Base-by-base conservation (phyloP, 164 flowering plant species). In the Euptelea pleiosperma region DNA sequence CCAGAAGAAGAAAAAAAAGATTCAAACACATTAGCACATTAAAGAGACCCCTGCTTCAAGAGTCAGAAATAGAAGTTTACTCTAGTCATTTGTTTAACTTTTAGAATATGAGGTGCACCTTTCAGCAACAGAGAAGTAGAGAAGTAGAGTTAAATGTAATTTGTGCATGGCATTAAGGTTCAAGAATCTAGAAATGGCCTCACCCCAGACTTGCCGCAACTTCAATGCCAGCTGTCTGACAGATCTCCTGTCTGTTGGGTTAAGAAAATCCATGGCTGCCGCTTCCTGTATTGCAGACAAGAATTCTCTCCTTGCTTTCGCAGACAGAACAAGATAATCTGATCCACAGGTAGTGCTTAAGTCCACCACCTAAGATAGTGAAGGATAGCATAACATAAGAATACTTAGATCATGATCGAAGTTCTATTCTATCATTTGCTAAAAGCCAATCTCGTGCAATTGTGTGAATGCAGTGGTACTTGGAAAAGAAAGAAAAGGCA, bases 201-300 rank as follows among this genome's bases (percentile, higher is more conserved):
- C 56, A 87, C 92, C 93, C 96, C 91, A 87, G 37, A 78, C 52
- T 65, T 84, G 86, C 40, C 60, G 79, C 76, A 91, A 65, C 65
- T 72, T 80, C 66, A 72, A 34, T 34, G 79, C 86, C 34, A 83
- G 59, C 68, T 87, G 79, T 51, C 65, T 55, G 39, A 82, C 52
- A 28, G 73, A 67, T 75, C 81, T 82, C 74, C 74, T 76, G 67
- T 86, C 82, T 19, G 77, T 71, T 42, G 72, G 77, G 64, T 69
- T 77, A 6, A 78, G 60, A 55, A 82, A 73, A 29, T 79, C 77
- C 77, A 67, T 63, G 42, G 75, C 62, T 42, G 70, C 64, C 44
- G 83, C 86, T 68, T 86, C 85, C 56, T 84, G 82, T 62, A 86
- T 57, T 39, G 89, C 87, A 57, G 72, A 72, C 54, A 86, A 48